Base-by-base conservation (phyloP, 805 yeast species). In the Saccharomyces mikatae region DNA sequence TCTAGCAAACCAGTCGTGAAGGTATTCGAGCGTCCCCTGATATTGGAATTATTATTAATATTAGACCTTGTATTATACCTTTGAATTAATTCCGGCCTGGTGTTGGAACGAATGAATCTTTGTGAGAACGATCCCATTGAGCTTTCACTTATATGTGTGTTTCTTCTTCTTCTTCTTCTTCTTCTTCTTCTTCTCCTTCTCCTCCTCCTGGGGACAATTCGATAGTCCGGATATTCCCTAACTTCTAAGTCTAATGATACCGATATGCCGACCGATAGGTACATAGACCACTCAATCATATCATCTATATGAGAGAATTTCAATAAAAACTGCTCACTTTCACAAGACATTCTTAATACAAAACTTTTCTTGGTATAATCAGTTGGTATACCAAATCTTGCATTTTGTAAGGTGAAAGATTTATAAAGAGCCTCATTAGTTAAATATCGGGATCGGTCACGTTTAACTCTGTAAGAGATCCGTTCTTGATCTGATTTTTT, bases 321-420 rank as follows among this genome's bases (percentile, higher is more conserved):
- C 2, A 91, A 60, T 44, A 91, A 67, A 57, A 89, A 78, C 68
- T 92, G 99, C 66, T 88, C 89, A 46, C 84, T 79, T 69, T 92
- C 98, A 31, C 84, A 79, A 27, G 98, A 78, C 10, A 92, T 60
- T 50, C 99, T 73, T 47, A 90, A 68, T 3, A 83, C 86, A 63
- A 81, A 41, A 27, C 77, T 36, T 79, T 77, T 59, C 78, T 79
- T 67, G 87, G 77, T 80, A 71, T 89, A 90, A 69, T 92, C 98
- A 1, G 82, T 75, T 0, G 98, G 97, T 11, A 89, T 72, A 0
- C 99, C 99, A 47, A 87, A 71, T 61, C 78, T 82, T 13, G 92
- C 91, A 68, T 84, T 83, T 69, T 94, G 98, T 44, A 92, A 75
- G 1, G 96, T 84, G 69, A 82, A 90, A 0, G 90, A 80, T 57